Evolutionary conservation across 164 flowering plant genomes (phyloP).

Genomic region (Dillenia turbinata): DNA sequence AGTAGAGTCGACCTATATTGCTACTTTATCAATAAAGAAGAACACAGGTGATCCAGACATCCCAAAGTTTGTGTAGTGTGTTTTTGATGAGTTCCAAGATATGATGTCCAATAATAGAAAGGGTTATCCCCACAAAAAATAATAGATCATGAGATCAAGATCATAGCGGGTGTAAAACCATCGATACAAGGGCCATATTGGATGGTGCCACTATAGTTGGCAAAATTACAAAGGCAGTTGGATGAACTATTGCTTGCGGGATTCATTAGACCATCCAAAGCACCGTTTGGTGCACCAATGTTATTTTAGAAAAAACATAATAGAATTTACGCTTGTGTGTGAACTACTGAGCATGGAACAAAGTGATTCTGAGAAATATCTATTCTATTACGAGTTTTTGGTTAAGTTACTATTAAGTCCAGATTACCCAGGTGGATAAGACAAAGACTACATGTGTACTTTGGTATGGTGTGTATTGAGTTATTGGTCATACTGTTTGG

Average conservation of each 20-base stretch:
- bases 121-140: constrained; percentile 2
- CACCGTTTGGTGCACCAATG: background rate
- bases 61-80: background rate
- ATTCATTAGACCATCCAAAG: constrained; percentile 6
- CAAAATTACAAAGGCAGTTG: background rate
- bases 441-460: background rate
- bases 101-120: constrained; percentile 8
- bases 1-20: background rate
- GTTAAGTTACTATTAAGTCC: background rate
- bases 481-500: background rate
- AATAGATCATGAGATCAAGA: constrained; percentile 8
- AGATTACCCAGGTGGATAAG: background rate
- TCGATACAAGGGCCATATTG: background rate
- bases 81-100: constrained; percentile 1
- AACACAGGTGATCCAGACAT: background rate
- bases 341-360: background rate
- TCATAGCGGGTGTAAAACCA: background rate
- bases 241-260: background rate
- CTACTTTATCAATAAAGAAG: background rate
- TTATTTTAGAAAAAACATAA: background rate
- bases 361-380: background rate
- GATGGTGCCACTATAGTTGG: constrained; percentile 3
- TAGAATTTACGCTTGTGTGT: background rate
- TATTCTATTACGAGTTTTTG: background rate
- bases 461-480: background rate